Conservation (phyloP, 441 rosid genomes). For the Flueggea neowawraea region DNA sequence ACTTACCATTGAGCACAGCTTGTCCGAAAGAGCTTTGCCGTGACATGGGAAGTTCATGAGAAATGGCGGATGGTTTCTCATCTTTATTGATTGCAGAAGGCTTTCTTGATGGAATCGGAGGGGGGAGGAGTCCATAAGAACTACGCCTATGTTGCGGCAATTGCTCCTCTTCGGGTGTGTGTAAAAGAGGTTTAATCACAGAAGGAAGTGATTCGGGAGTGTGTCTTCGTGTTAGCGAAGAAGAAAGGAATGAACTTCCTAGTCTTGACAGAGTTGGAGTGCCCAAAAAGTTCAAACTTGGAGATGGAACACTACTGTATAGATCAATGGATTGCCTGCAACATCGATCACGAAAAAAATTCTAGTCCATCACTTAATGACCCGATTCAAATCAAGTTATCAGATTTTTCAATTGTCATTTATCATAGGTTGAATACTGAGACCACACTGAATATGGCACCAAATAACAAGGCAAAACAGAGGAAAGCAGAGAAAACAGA, state of each 20-base stretch:
- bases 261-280: slow-evolving; percentile 56
- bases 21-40: slow-evolving; percentile 71
- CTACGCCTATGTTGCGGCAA: slow-evolving; percentile 39
- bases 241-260: slow-evolving; percentile 63
- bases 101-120: slow-evolving; percentile 38
- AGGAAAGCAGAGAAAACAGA: too few relatives aligned
- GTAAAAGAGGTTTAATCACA: slow-evolving; percentile 51
- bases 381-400: too few relatives aligned
- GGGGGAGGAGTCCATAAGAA: slow-evolving; percentile 53
- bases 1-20: slow-evolving; percentile 83
- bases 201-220: slow-evolving; percentile 57
- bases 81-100: slow-evolving; percentile 26
- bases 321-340: slow-evolving; percentile 83
- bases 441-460: too few relatives aligned
- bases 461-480: background rate
- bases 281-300: slow-evolving; percentile 53
- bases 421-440: too few relatives aligned
- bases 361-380: too few relatives aligned
- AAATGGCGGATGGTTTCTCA: slow-evolving; percentile 32
- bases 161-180: slow-evolving; percentile 39
- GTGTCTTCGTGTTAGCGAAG: slow-evolving; percentile 59
- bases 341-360: background rate
- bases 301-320: slow-evolving; percentile 73
- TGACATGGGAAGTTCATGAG: slow-evolving; percentile 58
- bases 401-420: too few relatives aligned